These are phyloP conservation scores for Torulaspora gathmanii DNA, from an alignment of 805 yeast species.

Conservation along the genomic window DNA sequence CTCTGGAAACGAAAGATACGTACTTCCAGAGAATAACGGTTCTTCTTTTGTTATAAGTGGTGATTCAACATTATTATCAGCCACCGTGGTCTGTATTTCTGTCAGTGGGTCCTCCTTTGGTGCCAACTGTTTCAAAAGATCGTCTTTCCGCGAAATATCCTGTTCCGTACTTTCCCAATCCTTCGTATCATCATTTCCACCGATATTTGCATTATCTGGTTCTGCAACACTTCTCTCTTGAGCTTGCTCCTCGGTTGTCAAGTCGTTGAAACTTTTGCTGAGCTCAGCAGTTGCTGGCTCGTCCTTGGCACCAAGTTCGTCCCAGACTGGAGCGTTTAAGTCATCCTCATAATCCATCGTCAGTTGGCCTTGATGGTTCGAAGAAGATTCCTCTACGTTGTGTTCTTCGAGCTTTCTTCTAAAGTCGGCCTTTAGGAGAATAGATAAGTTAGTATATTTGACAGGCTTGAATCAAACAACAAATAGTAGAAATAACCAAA, in stretches of 20 bases:
- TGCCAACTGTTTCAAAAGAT: constrained; percentile 27
- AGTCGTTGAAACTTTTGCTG: constrained; percentile 18
- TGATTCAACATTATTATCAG: constrained; percentile 16
- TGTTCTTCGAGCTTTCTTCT: background rate
- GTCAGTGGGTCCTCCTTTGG: constrained; percentile 39
- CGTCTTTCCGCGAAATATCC: constrained; percentile 24
- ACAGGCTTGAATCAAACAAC: background rate
- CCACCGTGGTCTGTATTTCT: constrained; percentile 39
- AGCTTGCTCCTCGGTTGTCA: constrained; percentile 11
- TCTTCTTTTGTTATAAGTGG: constrained; percentile 29
- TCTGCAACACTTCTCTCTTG: background rate
- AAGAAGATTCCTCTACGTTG: background rate
- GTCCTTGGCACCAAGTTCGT: constrained; percentile 22
- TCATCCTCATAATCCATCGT: constrained; percentile 30
- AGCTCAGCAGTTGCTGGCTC: constrained; percentile 14
- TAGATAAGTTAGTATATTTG: background rate
- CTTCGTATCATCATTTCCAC: background rate
- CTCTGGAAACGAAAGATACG: constrained; percentile 19
- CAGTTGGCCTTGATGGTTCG: background rate
- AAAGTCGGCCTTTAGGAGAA: constrained; percentile 3
- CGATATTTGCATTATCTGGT: constrained; percentile 6
- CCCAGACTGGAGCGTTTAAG: constrained; percentile 36
- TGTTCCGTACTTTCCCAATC: constrained; percentile 18
- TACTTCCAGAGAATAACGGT: constrained; percentile 34
- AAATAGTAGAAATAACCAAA: background rate